Conservation (phyloP, 2,329 filamentous ascomycete genomes). For the Didymellaceae sp. region DNA sequence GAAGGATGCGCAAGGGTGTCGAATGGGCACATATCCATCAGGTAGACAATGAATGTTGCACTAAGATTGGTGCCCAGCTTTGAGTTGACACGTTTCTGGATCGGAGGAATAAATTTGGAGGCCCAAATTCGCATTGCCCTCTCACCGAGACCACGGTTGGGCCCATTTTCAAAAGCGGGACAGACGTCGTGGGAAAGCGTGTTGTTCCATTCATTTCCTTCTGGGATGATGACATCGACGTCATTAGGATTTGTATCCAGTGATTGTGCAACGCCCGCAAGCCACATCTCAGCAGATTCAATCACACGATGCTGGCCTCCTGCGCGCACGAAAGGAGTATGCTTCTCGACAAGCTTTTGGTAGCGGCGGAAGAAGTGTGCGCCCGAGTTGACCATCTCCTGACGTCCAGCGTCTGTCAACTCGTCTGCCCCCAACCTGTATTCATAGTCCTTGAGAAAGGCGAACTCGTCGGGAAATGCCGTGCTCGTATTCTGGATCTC, state of each 20-base stretch:
- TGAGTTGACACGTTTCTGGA: constrained; percentile 72
- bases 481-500: constrained; percentile 66
- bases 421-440: constrained; percentile 75
- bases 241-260: constrained; percentile 51
- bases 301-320: constrained; percentile 75
- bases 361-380: constrained; percentile 79
- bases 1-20: constrained; percentile 70
- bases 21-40: constrained; percentile 93
- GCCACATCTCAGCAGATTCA: constrained; percentile 77
- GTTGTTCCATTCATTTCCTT: constrained; percentile 74
- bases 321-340: constrained; percentile 74
- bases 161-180: constrained; percentile 69
- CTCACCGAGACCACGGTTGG: constrained; percentile 56
- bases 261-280: constrained; percentile 71
- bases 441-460: constrained; percentile 73
- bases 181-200: constrained; percentile 79
- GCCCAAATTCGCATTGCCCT: constrained; percentile 65
- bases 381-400: constrained; percentile 77
- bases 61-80: constrained; percentile 74
- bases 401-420: constrained; percentile 71
- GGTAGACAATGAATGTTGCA: constrained; percentile 65
- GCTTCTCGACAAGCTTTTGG: constrained; percentile 61
- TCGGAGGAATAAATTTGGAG: constrained; percentile 68
- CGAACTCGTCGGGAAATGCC: constrained; percentile 67
- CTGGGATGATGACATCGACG: constrained; percentile 69